These are phyloP conservation scores for Tricholoma sp. DNA, from an alignment of 768 basidiomycete species.

Conservation along the genomic window DNA sequence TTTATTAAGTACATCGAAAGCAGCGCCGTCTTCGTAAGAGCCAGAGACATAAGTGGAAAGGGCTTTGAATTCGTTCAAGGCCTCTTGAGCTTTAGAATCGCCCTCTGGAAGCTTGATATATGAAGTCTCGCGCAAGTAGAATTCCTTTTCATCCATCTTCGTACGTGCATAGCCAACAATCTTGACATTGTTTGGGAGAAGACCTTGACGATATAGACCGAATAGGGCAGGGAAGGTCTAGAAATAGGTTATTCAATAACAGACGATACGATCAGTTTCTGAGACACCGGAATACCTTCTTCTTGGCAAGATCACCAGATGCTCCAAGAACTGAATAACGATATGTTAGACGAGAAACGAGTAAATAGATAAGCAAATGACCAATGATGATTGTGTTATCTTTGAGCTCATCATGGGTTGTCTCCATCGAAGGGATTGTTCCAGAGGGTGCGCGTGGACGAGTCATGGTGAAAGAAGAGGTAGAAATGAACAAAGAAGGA, in stretches of 20 bases:
- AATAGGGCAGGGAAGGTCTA: slow-evolving; percentile 97
- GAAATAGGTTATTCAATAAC: slow-evolving; percentile 8
- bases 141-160: slow-evolving; percentile 86
- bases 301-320: slow-evolving; percentile 97
- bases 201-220: slow-evolving; percentile 73
- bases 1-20: slow-evolving; percentile 74
- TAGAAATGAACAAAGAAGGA: background rate
- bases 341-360: too few species aligned
- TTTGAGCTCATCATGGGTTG: slow-evolving; percentile 61
- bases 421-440: slow-evolving; percentile 89
- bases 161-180: slow-evolving; percentile 97
- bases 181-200: slow-evolving; percentile 78
- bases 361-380: slow-evolving; percentile 19
- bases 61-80: slow-evolving; percentile 81
- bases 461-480: slow-evolving; percentile 22
- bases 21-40: slow-evolving; percentile 78
- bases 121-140: slow-evolving; percentile 75
- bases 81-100: slow-evolving; percentile 47
- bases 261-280: background rate
- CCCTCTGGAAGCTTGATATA: slow-evolving; percentile 81
- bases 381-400: slow-evolving; percentile 90
- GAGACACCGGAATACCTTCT: slow-evolving; percentile 61
- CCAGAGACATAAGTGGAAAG: slow-evolving; percentile 81
- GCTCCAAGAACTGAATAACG: slow-evolving; percentile 75
- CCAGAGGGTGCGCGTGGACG: slow-evolving; percentile 63